Evolutionary conservation across 257 asterid species (phyloP), one percentile per base, ranked within the genome.

Genomic region (Salvia hispanica): DNA sequence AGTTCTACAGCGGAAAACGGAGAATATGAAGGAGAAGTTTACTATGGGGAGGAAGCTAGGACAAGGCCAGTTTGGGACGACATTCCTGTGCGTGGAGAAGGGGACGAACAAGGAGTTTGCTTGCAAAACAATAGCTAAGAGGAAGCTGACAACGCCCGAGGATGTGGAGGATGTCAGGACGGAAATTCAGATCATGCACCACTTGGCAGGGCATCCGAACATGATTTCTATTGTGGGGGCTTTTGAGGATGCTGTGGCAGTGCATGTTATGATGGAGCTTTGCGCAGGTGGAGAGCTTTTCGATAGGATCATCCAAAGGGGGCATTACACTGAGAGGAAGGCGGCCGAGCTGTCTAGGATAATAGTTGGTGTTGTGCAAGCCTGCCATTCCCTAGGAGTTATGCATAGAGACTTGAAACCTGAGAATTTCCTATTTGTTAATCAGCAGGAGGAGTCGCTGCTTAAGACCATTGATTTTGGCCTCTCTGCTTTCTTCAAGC

Each of bases 391-490:
- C 0, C 76, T 90, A 47, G 98, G 97, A 4, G 98, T 92, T 9
- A 90, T 88, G 93, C 98, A 92, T 74, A 82, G 98, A 36, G 97
- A 92, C 70, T 86, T 92, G 74, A 92, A 90, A 71, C 98, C 96
- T 1, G 98, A 92, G 81, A 92, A 92, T 76, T 89, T 92, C 66
- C 88, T 92, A 5, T 86, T 92, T 62, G 90, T 84, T 37, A 78
- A 85, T 28, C 83, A 79, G 64, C 68, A 83, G n/a, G 98, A 92
- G 80, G 88, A 92, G 52, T 79, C 97, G 7, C 90, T 84, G 4
- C 89, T 92, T 43, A 90, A 83, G 85, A 75, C 89, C 66, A 92
- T 92, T 10, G 98, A 92, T 66, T 92, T 92, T 70, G 98, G 98
- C 40, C 82, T 92, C 55, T 92, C 98, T 1, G 69, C 78, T 42